Percentiles rank a stretch among this genome's conserved stretches.
Evolutionary conservation across 805 yeast species (phyloP).

Genomic region (Candida vartiovaarae): DNA sequence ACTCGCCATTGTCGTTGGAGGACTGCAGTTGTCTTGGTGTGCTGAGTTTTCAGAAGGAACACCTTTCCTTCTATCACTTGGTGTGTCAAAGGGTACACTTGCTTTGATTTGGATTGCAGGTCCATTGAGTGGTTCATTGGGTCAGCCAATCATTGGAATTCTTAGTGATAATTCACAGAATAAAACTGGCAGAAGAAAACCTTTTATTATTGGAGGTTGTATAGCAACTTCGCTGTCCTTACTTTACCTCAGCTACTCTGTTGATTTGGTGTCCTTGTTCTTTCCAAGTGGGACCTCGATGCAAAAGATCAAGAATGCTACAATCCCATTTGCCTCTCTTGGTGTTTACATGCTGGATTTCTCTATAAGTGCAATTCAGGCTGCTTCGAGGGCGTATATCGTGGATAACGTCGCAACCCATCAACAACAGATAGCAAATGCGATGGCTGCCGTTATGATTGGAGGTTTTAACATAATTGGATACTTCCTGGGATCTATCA

Average conservation of each 20-base stretch:
- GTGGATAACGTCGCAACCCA: constrained; percentile 52
- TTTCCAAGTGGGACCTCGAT: constrained; percentile 16
- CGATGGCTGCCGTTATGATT: constrained; percentile 62
- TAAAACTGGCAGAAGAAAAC: constrained; percentile 45
- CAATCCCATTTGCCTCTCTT: constrained; percentile 45
- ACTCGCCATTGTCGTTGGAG: constrained; percentile 45
- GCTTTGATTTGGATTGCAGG: constrained; percentile 65
- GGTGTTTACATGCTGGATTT: constrained; percentile 50
- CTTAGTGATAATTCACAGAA: constrained; percentile 44
- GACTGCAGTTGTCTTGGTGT: constrained; percentile 59
- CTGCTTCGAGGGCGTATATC: constrained; percentile 52
- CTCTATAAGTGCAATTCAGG: constrained; percentile 52
- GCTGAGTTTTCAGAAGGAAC: constrained; percentile 60
- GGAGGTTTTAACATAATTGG: constrained; percentile 54
- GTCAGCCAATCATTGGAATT: constrained; percentile 59
- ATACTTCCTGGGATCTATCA: constrained; percentile 43
- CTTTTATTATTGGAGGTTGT: constrained; percentile 51
- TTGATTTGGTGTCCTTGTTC: constrained; percentile 31
- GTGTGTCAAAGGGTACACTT: constrained; percentile 46
- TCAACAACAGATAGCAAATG: constrained; percentile 54
- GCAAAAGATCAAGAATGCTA: constrained; percentile 23
- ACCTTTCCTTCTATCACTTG: constrained; percentile 54
- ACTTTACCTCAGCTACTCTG: constrained; percentile 38
- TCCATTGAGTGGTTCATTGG: constrained; percentile 54
- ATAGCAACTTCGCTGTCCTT: constrained; percentile 39